Conservation (phyloP, 2,329 filamentous ascomycete genomes). For the Aspergillus viridinutans region DNA sequence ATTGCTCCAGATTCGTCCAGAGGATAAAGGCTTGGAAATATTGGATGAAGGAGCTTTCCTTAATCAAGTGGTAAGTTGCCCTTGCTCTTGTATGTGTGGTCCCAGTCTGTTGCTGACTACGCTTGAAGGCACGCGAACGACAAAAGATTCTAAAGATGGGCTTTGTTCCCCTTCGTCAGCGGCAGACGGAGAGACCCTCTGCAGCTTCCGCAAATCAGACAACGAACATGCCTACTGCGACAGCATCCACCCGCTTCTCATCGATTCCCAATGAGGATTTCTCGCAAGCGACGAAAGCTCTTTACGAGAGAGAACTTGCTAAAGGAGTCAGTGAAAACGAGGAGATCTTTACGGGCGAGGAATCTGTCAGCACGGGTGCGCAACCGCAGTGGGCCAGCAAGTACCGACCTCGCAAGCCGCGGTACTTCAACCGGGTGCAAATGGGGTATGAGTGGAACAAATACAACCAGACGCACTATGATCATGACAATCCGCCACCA, state of each 20-base stretch:
- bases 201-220: constrained; percentile 30
- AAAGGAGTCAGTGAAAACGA: constrained; percentile 89
- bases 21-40: constrained; percentile 59
- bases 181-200: constrained; percentile 31
- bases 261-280: constrained; percentile 69
- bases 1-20: constrained; percentile 57
- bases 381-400: constrained; percentile 78
- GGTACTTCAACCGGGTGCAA: constrained; percentile 96
- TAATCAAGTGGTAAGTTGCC: constrained; percentile 47
- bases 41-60: constrained; percentile 58
- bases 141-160: constrained; percentile 61
- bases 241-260: constrained; percentile 66
- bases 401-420: constrained; percentile 83
- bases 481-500: constrained; percentile 94
- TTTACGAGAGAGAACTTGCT: constrained; percentile 90
- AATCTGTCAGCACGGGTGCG: constrained; percentile 62
- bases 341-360: constrained; percentile 90
- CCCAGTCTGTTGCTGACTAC: constrained; percentile 9
- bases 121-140: constrained; percentile 49
- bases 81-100: neutral
- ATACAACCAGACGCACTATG: constrained; percentile 99
- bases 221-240: constrained; percentile 43
- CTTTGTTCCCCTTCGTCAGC: constrained; percentile 60
- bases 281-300: constrained; percentile 77
- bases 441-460: constrained; percentile 99